Conservation (phyloP, 2,329 filamentous ascomycete species). For the Exserohilum rostratum region DNA sequence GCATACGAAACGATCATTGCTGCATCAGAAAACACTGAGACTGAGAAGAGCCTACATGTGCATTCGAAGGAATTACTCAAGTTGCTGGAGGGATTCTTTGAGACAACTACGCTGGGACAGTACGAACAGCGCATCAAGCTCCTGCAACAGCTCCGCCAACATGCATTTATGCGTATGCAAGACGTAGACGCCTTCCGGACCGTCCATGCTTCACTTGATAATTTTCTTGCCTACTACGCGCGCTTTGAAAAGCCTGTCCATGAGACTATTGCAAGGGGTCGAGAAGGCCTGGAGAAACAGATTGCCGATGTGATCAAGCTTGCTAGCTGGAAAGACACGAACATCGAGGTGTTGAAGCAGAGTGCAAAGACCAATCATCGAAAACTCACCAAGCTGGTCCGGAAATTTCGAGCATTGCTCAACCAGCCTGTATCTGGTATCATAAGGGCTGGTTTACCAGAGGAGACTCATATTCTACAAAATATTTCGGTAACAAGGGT, state of each 20-base stretch:
- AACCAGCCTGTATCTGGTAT: slow-evolving; percentile 75
- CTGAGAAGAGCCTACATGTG: slow-evolving; percentile 62
- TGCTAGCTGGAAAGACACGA: slow-evolving; percentile 97
- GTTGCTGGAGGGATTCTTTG: slow-evolving; percentile 80
- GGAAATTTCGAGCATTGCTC: slow-evolving; percentile 84
- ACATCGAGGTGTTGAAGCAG: slow-evolving; percentile 85
- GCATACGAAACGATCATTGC: slow-evolving; percentile 89
- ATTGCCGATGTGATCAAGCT: slow-evolving; percentile 92
- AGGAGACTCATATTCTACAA: slow-evolving; percentile 23
- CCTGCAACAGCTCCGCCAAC: slow-evolving; percentile 65
- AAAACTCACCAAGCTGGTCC: slow-evolving; percentile 88
- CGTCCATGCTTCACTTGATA: slow-evolving; percentile 70
- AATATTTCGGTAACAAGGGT: slow-evolving; percentile 20
- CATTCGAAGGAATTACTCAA: slow-evolving; percentile 75
- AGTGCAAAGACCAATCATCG: slow-evolving; percentile 89
- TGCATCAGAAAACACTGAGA: slow-evolving; percentile 69
- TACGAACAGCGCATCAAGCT: slow-evolving; percentile 75
- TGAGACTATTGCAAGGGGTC: slow-evolving; percentile 70
- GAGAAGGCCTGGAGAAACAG: slow-evolving; percentile 80
- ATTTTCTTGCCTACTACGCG: slow-evolving; percentile 77
- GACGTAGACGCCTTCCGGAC: slow-evolving; percentile 59
- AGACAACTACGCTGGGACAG: slow-evolving; percentile 79
- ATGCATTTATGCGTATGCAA: slow-evolving; percentile 66
- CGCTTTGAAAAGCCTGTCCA: slow-evolving; percentile 71
- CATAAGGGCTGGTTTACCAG: slow-evolving; percentile 41